Conservation (phyloP, 176 grass and related monocot genomes). For the Phoenix roebelenii region DNA sequence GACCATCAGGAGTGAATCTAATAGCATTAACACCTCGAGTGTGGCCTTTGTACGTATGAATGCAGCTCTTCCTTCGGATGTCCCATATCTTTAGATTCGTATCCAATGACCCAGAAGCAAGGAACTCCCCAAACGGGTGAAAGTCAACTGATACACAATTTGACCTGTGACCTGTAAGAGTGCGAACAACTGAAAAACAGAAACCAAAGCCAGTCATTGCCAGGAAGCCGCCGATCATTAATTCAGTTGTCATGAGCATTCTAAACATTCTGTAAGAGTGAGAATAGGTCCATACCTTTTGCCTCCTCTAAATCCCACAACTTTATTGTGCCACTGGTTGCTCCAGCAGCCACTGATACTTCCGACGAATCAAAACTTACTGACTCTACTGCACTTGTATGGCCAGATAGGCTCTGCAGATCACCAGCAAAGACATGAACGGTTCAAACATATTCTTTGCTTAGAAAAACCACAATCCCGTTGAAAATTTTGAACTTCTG, state of each 20-base stretch:
- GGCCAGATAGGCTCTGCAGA: conserved; percentile 81
- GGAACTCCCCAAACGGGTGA: conserved; percentile 94
- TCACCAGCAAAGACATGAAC: not conserved
- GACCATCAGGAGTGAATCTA: conserved; percentile 91
- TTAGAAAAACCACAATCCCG: too few relatives aligned
- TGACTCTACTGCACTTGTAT: conserved; percentile 87
- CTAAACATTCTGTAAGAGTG: conserved; percentile 2
- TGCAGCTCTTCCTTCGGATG: conserved; percentile 88
- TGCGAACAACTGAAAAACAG: conserved; percentile 61
- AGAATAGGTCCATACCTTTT: conserved; percentile 47
- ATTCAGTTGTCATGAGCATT: not conserved
- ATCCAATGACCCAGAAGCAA: conserved; percentile 85
- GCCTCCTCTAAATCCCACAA: conserved; percentile 91
- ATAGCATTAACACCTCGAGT: conserved; percentile 87
- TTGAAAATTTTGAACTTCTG: too few relatives aligned
- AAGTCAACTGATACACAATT: conserved; percentile 94
- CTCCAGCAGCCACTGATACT: conserved; percentile 86
- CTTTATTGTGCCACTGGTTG: conserved; percentile 89
- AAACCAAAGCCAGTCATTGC: conserved; percentile 7
- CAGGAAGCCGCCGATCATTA: too few relatives aligned
- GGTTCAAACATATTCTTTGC: too few relatives aligned
- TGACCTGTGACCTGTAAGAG: conserved; percentile 82
- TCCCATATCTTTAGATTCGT: conserved; percentile 98
- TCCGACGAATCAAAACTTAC: conserved; percentile 83
- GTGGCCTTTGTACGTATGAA: conserved; percentile 94